Evolutionary conservation across 176 grass and related monocot genomes (phyloP).

Genomic region (Aegilops tauschii): DNA sequence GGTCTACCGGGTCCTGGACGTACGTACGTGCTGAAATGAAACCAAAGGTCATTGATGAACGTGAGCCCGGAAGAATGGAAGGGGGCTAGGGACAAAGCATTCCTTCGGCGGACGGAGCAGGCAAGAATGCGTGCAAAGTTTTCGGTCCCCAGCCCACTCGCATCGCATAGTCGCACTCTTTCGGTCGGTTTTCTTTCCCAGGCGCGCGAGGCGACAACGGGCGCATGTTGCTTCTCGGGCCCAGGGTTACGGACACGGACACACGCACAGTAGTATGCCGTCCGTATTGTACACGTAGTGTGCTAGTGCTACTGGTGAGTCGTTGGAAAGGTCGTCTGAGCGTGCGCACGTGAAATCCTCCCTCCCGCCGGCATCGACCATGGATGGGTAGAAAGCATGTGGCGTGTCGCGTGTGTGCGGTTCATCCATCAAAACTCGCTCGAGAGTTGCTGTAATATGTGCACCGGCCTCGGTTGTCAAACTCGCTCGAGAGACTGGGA

Average conservation of each 20-base stretch:
- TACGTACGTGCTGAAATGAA: neutral
- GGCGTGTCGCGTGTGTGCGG: neutral
- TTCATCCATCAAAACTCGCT: neutral
- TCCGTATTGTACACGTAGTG: neutral
- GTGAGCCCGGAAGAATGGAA: conserved; percentile 32
- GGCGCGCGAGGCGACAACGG: neutral
- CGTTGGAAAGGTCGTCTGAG: neutral
- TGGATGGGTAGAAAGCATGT: neutral
- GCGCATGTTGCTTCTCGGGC: conserved; percentile 18
- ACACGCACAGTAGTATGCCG: neutral
- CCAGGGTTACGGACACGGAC: neutral
- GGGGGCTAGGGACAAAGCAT: neutral
- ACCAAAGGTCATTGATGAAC: conserved; percentile 23
- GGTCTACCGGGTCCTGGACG: neutral
- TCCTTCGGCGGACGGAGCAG: neutral
- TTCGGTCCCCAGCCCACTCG: neutral
- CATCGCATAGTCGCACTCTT: no score
- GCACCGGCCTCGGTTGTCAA: neutral
- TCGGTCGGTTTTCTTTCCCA: neutral
- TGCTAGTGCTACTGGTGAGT: neutral
- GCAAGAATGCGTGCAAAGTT: neutral
- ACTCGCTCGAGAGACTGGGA: neutral
- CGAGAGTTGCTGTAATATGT: neutral
- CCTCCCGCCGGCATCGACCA: neutral
- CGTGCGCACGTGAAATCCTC: neutral